Percentiles rank a stretch among this genome's conserved stretches.
phyloP scores from a whole-genome alignment of 441 rosid species.

The Corymbia citriodora region DNA sequence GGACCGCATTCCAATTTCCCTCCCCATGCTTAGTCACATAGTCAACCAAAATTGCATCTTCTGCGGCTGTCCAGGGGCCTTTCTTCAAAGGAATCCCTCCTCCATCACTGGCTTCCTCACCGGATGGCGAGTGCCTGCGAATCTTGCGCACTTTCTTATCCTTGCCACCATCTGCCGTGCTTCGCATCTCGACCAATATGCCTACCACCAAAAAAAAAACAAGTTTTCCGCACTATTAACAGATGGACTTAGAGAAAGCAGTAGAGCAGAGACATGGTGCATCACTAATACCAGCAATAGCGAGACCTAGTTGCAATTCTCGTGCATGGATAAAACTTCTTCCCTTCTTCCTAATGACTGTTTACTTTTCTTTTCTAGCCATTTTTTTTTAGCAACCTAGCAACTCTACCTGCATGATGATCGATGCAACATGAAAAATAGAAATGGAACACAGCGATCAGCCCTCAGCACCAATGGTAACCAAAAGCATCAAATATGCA shows the following conservation, averaged over 20 bases:
- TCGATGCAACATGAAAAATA: background rate
- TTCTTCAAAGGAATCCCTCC: conserved; percentile 12
- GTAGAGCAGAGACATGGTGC: background rate
- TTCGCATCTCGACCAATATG: background rate
- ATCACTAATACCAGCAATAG: background rate
- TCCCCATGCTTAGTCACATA: conserved; percentile 20
- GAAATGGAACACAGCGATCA: background rate
- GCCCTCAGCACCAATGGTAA: background rate
- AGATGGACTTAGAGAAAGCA: background rate
- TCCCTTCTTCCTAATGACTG: background rate
- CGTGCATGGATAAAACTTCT: background rate
- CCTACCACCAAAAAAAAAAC: background rate
- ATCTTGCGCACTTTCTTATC: background rate
- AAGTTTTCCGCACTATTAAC: background rate
- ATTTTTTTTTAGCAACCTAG: background rate
- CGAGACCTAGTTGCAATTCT: background rate
- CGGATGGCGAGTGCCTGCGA: background rate
- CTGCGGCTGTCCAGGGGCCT: conserved; percentile 22
- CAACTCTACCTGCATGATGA: background rate
- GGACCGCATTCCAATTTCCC: conserved; percentile 22
- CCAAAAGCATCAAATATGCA: background rate
- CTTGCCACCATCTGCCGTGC: background rate
- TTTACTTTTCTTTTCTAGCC: background rate
- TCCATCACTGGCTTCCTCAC: conserved; percentile 11
- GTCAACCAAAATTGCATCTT: conserved; percentile 16